Evolutionary conservation across 352 stramenopile species (phyloP).

Genomic region (Halophytophthora polymorphica): DNA sequence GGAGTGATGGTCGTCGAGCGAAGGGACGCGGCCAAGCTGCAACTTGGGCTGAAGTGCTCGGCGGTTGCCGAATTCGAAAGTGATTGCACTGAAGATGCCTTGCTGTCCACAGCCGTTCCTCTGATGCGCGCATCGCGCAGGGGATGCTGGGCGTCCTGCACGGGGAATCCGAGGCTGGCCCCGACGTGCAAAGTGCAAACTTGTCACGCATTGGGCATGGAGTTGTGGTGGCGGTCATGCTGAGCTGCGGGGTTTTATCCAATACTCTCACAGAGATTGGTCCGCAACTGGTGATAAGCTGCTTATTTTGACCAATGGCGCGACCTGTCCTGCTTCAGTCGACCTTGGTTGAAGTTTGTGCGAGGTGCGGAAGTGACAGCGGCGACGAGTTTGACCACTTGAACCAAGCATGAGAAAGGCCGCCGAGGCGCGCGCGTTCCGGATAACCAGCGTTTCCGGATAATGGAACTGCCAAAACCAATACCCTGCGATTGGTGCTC

Average conservation of each 20-base stretch:
- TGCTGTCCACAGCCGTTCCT: not conserved
- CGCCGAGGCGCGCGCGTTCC: too few relatives aligned
- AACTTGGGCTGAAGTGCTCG: not conserved
- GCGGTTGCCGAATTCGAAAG: constrained; percentile 11
- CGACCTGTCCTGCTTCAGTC: not conserved
- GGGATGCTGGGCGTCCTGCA: not conserved
- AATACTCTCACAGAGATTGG: too few relatives aligned
- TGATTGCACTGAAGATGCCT: constrained; percentile 1
- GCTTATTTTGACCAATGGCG: constrained; percentile 19
- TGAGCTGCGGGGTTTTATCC: not conserved
- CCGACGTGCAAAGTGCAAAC: not conserved
- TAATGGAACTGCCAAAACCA: not conserved
- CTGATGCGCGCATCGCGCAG: not conserved
- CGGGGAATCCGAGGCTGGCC: too few relatives aligned
- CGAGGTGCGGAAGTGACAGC: constrained; percentile 48
- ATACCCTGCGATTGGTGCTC: too few relatives aligned
- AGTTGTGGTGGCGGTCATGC: not conserved
- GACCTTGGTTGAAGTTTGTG: constrained; percentile 49
- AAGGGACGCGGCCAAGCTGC: not conserved
- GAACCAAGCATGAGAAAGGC: not conserved
- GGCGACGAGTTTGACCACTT: constrained; percentile 41
- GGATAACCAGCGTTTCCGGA: not conserved
- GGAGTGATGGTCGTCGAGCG: constrained; percentile 17
- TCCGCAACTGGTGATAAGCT: too few relatives aligned
- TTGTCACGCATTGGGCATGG: not conserved